Percentiles rank a stretch among this genome's conserved stretches.
Evolutionary conservation across 805 yeast genomes (phyloP).

Genomic region (Komagataella mondaviorum): DNA sequence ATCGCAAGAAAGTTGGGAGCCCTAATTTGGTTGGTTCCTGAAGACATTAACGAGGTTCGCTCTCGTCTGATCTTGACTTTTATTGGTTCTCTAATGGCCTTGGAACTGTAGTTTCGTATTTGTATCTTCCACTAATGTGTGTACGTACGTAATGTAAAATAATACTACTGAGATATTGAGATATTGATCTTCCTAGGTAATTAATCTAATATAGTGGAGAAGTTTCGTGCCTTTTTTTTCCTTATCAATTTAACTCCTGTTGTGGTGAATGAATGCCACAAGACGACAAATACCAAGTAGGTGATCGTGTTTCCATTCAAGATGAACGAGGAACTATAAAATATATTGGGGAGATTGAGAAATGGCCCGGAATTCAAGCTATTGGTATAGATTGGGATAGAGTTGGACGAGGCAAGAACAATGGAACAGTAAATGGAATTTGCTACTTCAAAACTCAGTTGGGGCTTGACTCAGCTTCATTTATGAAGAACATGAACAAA

Average conservation of each 20-base stretch:
- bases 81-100: slow-evolving; percentile 88
- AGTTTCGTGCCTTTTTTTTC: background rate
- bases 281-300: background rate
- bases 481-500: slow-evolving; percentile 32
- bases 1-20: slow-evolving; percentile 98
- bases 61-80: slow-evolving; percentile 87
- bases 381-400: slow-evolving; percentile 86
- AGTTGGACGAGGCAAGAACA: slow-evolving; percentile 52
- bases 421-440: slow-evolving; percentile 43
- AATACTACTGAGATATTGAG: background rate
- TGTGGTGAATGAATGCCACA: background rate
- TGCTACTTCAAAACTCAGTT: slow-evolving; percentile 33
- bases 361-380: slow-evolving; percentile 46
- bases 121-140: background rate
- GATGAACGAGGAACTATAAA: slow-evolving; percentile 48
- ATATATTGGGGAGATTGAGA: slow-evolving; percentile 45
- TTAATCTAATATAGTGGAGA: background rate
- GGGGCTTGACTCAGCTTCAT: slow-evolving; percentile 44
- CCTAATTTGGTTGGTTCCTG: slow-evolving; percentile 98
- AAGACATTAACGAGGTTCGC: slow-evolving; percentile 93
- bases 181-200: background rate
- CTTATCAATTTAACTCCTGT: background rate
- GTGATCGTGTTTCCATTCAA: slow-evolving; percentile 16
- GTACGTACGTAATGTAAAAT: background rate
- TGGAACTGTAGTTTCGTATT: slow-evolving; percentile 12